Percentiles rank a stretch among this genome's conserved stretches.
These are phyloP conservation scores for Phytophthora europaea DNA, from an alignment of 352 stramenopile species.

Conservation along the genomic window DNA sequence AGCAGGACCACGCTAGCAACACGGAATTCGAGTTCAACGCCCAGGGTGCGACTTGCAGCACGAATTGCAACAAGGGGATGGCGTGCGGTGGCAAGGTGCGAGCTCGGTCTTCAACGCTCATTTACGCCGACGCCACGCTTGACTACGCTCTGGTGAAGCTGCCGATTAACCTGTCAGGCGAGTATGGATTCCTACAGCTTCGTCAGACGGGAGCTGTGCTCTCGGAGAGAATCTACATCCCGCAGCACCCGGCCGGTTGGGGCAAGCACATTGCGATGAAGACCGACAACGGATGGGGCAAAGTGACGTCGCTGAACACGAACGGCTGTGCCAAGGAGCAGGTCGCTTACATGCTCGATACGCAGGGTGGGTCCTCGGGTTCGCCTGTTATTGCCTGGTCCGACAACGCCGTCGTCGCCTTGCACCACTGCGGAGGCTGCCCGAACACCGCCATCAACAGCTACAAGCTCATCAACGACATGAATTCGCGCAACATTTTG, in stretches of 20 bases:
- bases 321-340: constrained; percentile 61
- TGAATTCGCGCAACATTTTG: constrained; percentile 54
- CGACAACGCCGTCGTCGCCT: constrained; percentile 75
- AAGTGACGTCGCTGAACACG: constrained; percentile 55
- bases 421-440: constrained; percentile 86
- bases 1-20: constrained; percentile 51
- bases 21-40: constrained; percentile 80
- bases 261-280: constrained; percentile 81
- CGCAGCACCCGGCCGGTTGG: constrained; percentile 71
- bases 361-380: constrained; percentile 73
- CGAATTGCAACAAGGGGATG: constrained; percentile 45
- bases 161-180: constrained; percentile 50
- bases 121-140: constrained; percentile 43
- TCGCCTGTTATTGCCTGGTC: constrained; percentile 68
- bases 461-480: constrained; percentile 65
- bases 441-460: constrained; percentile 84
- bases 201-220: constrained; percentile 54
- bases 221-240: constrained; percentile 72
- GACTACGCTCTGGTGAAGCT: constrained; percentile 83
- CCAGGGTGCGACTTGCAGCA: constrained; percentile 47
- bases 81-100: constrained; percentile 56
- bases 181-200: constrained; percentile 70
- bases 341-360: constrained; percentile 80
- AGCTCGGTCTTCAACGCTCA: constrained; percentile 43
- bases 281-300: constrained; percentile 47